These are phyloP conservation scores for Sonneratia caseolaris DNA, from an alignment of 345 rosid species.

Conservation along the genomic window DNA sequence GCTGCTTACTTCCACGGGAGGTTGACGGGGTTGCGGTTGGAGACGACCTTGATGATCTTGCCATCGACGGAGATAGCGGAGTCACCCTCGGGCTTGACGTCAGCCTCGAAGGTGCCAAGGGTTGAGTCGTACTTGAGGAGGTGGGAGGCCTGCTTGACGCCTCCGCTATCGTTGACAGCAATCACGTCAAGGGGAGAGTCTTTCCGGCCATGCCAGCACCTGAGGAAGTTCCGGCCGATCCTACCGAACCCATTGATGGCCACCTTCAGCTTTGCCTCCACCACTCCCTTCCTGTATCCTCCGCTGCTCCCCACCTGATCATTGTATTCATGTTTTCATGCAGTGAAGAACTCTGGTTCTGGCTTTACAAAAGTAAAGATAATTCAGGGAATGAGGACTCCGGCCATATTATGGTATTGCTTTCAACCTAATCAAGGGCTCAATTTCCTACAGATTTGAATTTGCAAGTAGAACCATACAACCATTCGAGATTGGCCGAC, in stretches of 20 bases:
- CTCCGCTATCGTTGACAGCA: conserved; percentile 90
- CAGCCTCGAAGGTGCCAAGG: conserved; percentile 91
- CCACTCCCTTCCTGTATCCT: conserved; percentile 59
- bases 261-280: conserved; percentile 78
- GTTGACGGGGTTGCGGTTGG: conserved; percentile 62
- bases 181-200: conserved; percentile 79
- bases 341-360: no score
- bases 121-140: conserved; percentile 96
- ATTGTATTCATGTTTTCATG: no score
- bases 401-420: no score
- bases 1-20: conserved; percentile 75
- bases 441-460: no score
- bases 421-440: no score
- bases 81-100: conserved; percentile 78
- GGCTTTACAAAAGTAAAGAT: no score
- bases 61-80: conserved; percentile 91
- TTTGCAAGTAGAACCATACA: no score
- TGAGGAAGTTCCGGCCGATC: conserved; percentile 90
- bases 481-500: no score
- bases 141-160: conserved; percentile 93
- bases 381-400: no score
- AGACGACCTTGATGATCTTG: conserved; percentile 83
- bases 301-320: conserved; percentile 49
- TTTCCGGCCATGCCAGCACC: conserved; percentile 95
- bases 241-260: conserved; percentile 92